Evolutionary conservation across 1,284 basidiomycete genomes (phyloP).

Genomic region (Austroboletus novae-zelandiae): DNA sequence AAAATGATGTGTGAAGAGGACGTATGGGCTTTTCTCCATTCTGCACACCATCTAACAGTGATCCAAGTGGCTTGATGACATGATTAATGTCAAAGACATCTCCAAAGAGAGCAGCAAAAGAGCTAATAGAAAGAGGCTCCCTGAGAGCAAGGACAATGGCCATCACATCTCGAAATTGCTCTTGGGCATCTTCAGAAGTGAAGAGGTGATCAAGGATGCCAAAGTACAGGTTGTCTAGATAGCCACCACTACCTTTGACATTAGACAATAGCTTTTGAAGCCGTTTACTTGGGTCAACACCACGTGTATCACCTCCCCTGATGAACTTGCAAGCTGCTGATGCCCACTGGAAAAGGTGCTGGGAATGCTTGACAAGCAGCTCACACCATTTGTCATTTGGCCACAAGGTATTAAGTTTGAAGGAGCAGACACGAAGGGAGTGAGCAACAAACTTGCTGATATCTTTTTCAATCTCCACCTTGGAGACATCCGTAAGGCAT

Average conservation of each 20-base stretch:
- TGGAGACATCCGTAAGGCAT: no score
- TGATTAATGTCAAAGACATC: background rate
- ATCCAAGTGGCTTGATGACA: background rate
- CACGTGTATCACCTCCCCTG: background rate
- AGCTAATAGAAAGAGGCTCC: background rate
- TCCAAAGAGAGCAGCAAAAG: background rate
- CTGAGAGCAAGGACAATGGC: background rate
- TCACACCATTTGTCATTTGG: background rate
- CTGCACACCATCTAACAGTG: no score
- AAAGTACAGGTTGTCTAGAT: background rate
- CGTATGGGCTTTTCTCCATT: no score
- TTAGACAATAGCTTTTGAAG: background rate
- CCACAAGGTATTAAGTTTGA: background rate
- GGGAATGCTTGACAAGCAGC: background rate
- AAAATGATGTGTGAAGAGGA: no score
- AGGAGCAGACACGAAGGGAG: background rate
- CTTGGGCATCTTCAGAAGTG: background rate
- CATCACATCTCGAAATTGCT: background rate
- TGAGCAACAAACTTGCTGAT: background rate
- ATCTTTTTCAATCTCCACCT: no score
- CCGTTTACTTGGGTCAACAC: background rate
- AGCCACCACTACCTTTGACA: background rate
- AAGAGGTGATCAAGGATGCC: background rate
- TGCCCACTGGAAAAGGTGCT: no score
- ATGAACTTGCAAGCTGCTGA: no score